Evolutionary conservation across 2,329 filamentous ascomycete genomes (phyloP).

Genomic region (Trichoderma atroviride): DNA sequence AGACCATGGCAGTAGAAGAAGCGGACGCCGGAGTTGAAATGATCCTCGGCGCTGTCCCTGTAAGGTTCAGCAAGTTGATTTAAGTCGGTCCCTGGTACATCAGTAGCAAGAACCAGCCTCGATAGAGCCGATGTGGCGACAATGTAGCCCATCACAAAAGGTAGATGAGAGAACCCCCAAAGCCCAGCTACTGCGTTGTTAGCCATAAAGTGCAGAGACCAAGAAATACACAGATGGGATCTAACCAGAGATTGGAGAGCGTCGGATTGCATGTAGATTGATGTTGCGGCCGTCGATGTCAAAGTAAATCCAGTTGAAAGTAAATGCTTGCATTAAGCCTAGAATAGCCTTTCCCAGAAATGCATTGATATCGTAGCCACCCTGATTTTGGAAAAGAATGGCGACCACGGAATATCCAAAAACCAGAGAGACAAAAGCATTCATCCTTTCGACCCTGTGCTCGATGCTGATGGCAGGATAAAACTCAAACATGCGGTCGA

Average conservation of each 20-base stretch:
- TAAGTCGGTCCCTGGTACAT: slow-evolving; percentile 51
- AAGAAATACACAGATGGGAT: neutral
- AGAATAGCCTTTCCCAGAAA: slow-evolving; percentile 66
- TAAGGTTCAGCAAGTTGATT: slow-evolving; percentile 56
- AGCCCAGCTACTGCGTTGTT: slow-evolving; percentile 44
- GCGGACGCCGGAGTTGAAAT: slow-evolving; percentile 56
- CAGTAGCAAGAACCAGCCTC: slow-evolving; percentile 60
- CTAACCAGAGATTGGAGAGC: slow-evolving; percentile 49
- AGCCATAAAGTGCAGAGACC: neutral
- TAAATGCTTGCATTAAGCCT: slow-evolving; percentile 59
- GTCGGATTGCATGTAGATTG: slow-evolving; percentile 62
- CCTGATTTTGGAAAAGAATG: slow-evolving; percentile 59
- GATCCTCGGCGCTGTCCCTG: slow-evolving; percentile 49
- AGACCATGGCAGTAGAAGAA: slow-evolving; percentile 69
- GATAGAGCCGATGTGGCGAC: slow-evolving; percentile 61
- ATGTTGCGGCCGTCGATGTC: slow-evolving; percentile 62
- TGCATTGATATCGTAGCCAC: slow-evolving; percentile 51
- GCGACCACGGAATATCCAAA: slow-evolving; percentile 67
- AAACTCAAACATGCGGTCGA: slow-evolving; percentile 56
- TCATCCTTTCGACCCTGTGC: slow-evolving; percentile 65
- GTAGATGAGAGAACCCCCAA: slow-evolving; percentile 61
- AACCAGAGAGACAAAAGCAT: slow-evolving; percentile 65
- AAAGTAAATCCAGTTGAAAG: slow-evolving; percentile 66
- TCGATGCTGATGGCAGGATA: slow-evolving; percentile 66
- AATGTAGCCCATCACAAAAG: slow-evolving; percentile 66